Percentiles rank a stretch among this genome's conserved stretches.
These are phyloP conservation scores for Exophiala bonariae DNA, from an alignment of 2,329 filamentous ascomycete species.

Conservation along the genomic window DNA sequence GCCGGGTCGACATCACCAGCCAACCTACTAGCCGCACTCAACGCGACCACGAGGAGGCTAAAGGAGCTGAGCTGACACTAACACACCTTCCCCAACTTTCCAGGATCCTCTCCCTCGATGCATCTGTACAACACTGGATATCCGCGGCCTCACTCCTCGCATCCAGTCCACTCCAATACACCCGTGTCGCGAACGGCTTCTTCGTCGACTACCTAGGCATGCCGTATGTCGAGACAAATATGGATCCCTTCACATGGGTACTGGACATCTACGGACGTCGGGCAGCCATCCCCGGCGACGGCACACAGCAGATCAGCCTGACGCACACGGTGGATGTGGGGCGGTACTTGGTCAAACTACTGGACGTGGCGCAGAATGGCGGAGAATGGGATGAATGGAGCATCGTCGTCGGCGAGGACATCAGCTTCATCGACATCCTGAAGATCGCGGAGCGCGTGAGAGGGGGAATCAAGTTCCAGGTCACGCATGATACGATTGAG, in stretches of 20 bases:
- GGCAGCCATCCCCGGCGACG: slow-evolving; percentile 28
- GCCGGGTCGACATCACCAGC: too few species aligned
- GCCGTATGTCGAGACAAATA: slow-evolving; percentile 22
- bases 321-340: slow-evolving; percentile 31
- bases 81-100: too few species aligned
- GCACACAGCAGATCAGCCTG: slow-evolving; percentile 22
- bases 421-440: slow-evolving; percentile 31
- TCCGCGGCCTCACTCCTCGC: slow-evolving; percentile 4
- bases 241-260: slow-evolving; percentile 18
- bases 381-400: slow-evolving; percentile 24
- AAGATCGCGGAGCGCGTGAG: slow-evolving; percentile 23
- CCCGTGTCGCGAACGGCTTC: slow-evolving; percentile 21
- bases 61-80: too few species aligned
- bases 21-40: too few species aligned
- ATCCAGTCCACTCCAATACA: slow-evolving; percentile 23
- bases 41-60: too few species aligned
- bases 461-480: slow-evolving; percentile 13
- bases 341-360: slow-evolving; percentile 22
- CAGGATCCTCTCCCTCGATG: not conserved
- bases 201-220: slow-evolving; percentile 26
- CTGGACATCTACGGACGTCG: slow-evolving; percentile 24
- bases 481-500: not conserved
- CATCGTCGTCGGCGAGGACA: slow-evolving; percentile 28
- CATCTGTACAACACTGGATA: slow-evolving; percentile 3
- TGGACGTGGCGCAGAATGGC: slow-evolving; percentile 11